These are phyloP conservation scores for Fomitopsis betulina DNA, from an alignment of 1,284 basidiomycete genomes.

Conservation along the genomic window DNA sequence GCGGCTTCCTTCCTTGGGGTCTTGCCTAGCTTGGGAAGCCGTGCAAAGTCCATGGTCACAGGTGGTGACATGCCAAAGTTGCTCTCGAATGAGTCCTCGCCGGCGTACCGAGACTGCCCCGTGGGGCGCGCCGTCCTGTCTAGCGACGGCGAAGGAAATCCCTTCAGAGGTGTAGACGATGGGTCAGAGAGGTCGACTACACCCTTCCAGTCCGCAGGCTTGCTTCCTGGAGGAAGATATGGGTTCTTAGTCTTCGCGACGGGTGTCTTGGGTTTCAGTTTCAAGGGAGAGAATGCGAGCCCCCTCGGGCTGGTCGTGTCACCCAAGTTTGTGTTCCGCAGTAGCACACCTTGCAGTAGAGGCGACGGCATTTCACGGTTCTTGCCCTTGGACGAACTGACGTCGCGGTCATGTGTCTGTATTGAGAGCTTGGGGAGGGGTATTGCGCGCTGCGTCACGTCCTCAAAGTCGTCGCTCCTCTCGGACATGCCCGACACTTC, in stretches of 20 bases:
- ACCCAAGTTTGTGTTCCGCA: slow-evolving; percentile 32
- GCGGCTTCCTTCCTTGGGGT: slow-evolving; percentile 65
- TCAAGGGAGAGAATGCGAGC: slow-evolving; percentile 34
- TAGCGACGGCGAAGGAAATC: slow-evolving; percentile 23
- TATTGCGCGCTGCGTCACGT: slow-evolving; percentile 23
- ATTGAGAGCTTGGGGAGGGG: not conserved
- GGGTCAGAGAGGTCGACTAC: slow-evolving; percentile 71
- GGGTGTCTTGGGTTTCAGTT: slow-evolving; percentile 51
- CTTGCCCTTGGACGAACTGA: slow-evolving; percentile 36
- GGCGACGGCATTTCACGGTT: slow-evolving; percentile 35
- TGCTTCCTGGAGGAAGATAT: slow-evolving; percentile 49
- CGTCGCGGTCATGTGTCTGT: not conserved
- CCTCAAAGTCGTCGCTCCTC: slow-evolving; percentile 18
- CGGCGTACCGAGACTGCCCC: slow-evolving; percentile 15
- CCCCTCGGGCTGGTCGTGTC: slow-evolving; percentile 10
- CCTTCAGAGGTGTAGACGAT: slow-evolving; percentile 31
- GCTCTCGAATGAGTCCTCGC: slow-evolving; percentile 44
- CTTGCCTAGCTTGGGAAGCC: slow-evolving; percentile 52
- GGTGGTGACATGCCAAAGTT: slow-evolving; percentile 87
- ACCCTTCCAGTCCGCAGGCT: slow-evolving; percentile 63
- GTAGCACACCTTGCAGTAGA: slow-evolving; percentile 45
- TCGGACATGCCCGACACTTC: slow-evolving; percentile 18
- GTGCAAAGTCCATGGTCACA: slow-evolving; percentile 77
- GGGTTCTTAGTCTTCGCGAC: slow-evolving; percentile 55
- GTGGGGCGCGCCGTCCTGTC: slow-evolving; percentile 13